Evolutionary conservation across 805 yeast genomes (phyloP), one percentile per base, ranked within the genome.

Genomic region (Middelhovenomyces tepae): DNA sequence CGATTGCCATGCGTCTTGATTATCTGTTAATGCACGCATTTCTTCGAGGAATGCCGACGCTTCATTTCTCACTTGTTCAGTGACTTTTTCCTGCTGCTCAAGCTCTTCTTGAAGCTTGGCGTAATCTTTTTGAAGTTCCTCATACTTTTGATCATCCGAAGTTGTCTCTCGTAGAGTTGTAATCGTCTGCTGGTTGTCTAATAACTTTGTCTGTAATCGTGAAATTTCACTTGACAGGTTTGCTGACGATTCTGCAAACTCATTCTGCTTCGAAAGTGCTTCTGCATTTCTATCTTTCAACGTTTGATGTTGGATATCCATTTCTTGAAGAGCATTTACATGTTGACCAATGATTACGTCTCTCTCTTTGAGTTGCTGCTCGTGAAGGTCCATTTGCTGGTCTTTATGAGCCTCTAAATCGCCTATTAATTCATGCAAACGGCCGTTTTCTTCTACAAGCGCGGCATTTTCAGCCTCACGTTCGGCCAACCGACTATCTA

Each of bases 11-110:
- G 33, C 17, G 8, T 32, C 16, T 9, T 40, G 49, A 31, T 39
- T 41, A 27, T 47, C 46, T 5, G 64, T 51, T 21, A 60, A 49
- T 1, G 46, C 38, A n/a, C 60, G 48, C 65, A 62, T 57, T 29
- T 62, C 65, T 5, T 38, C 43, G 13, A 62, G 40, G 29, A 58
- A 53, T 16, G 33, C 45, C 6, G 52, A 41, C 1, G 66, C 63
- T 37, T 61, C 65, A 5, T 44, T 32, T 10, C 62, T 50, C 9
- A 61, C 62, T 36, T 54, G 56, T 18, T 58, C 61, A 0, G 63
- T 60, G 5, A 55, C 43, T 28, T 35, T 30, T 22, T 41, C 42
- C 38, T 49, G 54, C 25, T 44, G 44, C 21, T 46, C 48, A 21
- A 47, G 37, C 19, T 41, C 42, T 17, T 16, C 15, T 10, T n/a